Evolutionary conservation across 805 yeast species (phyloP), one percentile per base, ranked within the genome.

Genomic region (Candida taoyuanica): DNA sequence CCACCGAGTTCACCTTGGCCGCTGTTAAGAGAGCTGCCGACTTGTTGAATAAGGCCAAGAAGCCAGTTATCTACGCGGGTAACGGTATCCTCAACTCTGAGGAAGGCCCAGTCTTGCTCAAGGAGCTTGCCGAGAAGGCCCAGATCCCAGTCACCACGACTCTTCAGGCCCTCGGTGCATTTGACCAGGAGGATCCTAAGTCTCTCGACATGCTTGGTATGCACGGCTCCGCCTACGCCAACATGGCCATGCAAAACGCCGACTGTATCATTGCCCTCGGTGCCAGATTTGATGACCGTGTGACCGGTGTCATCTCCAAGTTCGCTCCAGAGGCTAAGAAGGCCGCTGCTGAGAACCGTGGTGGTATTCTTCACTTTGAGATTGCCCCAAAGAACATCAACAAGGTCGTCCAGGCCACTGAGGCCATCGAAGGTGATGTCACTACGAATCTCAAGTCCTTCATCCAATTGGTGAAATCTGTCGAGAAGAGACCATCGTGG

Each of bases 281-380:
- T 60, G 96, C 98, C 26, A 78, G 98, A 63, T 93, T 93, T 56
- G 98, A 93, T 66, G 98, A 93, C 70, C 89, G 98, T 72, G 98
- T 93, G 53, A 93, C 98, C 30, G 82, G 93, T 56, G 76, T 76
- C 56, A 71, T 93, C 39, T 49, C 84, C 45, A 84, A 83, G 61
- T 93, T 93, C 62, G 98, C 98, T 31, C 98, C 98, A 42, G 85
- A 67, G 41, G 98, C 98, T 42, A 83, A 79, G 55, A 71, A 76
- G 43, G 98, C 98, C 24, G 96, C 96, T 39, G 66, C 68, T 40
- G 89, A 87, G 64, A 75, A 77, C 33, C 78, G 89, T 58, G 98
- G 98, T 62, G 98, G 98, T 68, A 91, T 93, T 48, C 70, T 93
- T 46, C 98, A 93, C 67, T 93, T 93, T 55, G 98, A 93, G 68